Evolutionary conservation across 495 filamentous ascomycete species (phyloP), one percentile per base, ranked within the genome.

Genomic region (Penicillium arizonense): DNA sequence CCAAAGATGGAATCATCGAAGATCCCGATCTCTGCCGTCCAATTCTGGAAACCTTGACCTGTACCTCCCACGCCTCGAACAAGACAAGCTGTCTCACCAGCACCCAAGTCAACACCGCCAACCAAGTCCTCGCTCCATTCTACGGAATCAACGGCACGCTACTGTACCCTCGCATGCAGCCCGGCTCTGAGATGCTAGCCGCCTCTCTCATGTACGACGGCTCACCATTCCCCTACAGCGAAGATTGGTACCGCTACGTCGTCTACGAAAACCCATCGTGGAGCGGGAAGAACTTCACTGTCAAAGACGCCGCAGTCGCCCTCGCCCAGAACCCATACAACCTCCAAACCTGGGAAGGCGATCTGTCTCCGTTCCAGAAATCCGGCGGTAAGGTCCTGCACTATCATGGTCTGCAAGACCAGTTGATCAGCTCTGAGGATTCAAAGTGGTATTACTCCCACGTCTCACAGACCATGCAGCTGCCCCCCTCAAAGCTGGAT

Each of bases 1-100:
- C 75, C 54, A 87, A 88, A 64, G 87, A 89, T 44, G 89, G 89
- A 16, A 83, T 82, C 50, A 74, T 92, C 44, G 72, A 78, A 21
- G 80, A 87, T 35, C 54, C 73, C 5, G 69, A 75, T 35, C 66
- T 76, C 13, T 91, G 87, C 69, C 64, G 75, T 24, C 80, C 85
- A 12, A 58, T 77, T 37, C 67, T 80, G 12, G 71, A 78, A 40
- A 65, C 66, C 0, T 56, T 90, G 21, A 76, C 80, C 8, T 88
- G 87, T 63, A 56, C 58, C 0, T 44, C 55, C 2, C 48, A 57
- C 33, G 61, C 64, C 5, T 57, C 63, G 11, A 64, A 63, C 34
- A 67, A 68, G 0, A 44, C 62, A 4, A 61, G 58, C 1, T 89
- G 87, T 55, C 71, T 90, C 3, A 83, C 75, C 5, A 64, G 70